These are phyloP conservation scores for Sisymbrium irio DNA, from an alignment of 345 rosid species.

Conservation along the genomic window DNA sequence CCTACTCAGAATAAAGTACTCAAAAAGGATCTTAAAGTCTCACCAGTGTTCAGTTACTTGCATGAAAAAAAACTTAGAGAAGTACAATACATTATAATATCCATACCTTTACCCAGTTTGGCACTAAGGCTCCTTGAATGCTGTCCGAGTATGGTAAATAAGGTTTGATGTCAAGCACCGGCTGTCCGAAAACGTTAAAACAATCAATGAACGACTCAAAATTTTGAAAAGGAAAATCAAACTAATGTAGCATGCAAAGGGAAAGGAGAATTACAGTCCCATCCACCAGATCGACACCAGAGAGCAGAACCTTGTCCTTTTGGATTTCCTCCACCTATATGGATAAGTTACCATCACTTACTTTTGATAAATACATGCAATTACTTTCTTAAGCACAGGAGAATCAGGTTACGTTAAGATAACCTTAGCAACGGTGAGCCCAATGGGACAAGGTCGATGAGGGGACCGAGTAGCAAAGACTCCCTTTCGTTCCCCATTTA, in stretches of 20 bases:
- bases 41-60: not conserved
- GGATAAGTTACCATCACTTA: not conserved
- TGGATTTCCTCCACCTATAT: conserved; percentile 78
- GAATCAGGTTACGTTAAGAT: not conserved
- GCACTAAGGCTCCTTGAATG: conserved; percentile 67
- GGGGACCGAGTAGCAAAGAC: conserved; percentile 91
- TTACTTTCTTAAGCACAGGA: not conserved
- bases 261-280: conserved; percentile 68
- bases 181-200: conserved; percentile 48
- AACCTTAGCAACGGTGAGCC: conserved; percentile 94
- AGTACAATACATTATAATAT: not conserved
- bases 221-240: not conserved
- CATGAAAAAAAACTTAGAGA: not conserved
- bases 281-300: conserved; percentile 94
- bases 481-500: conserved; percentile 78
- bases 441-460: conserved; percentile 91
- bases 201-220: not conserved
- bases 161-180: conserved; percentile 83
- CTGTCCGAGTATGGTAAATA: conserved; percentile 86
- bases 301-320: conserved; percentile 66
- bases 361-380: not conserved
- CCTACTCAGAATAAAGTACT: not conserved
- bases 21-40: not conserved
- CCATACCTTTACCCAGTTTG: conserved; percentile 77
- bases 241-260: not conserved